These are phyloP conservation scores for Sporisorium scitamineum DNA, from an alignment of 1,284 basidiomycete species.

Conservation along the genomic window DNA sequence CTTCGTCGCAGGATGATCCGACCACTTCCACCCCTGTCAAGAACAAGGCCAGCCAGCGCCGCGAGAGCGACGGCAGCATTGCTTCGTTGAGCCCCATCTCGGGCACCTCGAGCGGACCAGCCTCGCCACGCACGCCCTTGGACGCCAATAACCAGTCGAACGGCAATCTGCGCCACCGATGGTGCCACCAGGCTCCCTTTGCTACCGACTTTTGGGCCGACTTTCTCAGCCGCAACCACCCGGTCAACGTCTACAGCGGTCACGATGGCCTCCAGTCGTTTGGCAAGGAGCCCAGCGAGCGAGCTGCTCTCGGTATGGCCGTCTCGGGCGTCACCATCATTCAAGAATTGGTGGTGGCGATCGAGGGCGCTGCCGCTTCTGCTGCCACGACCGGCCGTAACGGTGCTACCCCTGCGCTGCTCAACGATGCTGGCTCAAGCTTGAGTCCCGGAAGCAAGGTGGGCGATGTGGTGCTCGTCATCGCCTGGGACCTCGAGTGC, in stretches of 20 bases:
- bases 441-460: slow-evolving; percentile 66
- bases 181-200: slow-evolving; percentile 68
- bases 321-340: slow-evolving; percentile 68
- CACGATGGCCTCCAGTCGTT: slow-evolving; percentile 59
- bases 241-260: slow-evolving; percentile 60
- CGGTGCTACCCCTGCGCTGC: slow-evolving; percentile 18
- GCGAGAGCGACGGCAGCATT: slow-evolving; percentile 40
- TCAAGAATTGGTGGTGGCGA: slow-evolving; percentile 69
- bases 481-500: slow-evolving; percentile 70
- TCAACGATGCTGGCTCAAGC: slow-evolving; percentile 26
- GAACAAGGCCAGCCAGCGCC: slow-evolving; percentile 32
- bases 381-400: slow-evolving; percentile 16
- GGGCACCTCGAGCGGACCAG: slow-evolving; percentile 38
- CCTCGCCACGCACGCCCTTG: slow-evolving; percentile 45
- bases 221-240: slow-evolving; percentile 68
- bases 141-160: slow-evolving; percentile 38
- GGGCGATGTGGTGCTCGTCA: slow-evolving; percentile 70
- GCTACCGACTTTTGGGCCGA: slow-evolving; percentile 69
- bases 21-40: slow-evolving; percentile 31
- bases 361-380: slow-evolving; percentile 32
- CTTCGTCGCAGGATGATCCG: slow-evolving; percentile 6
- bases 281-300: slow-evolving; percentile 67
- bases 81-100: slow-evolving; percentile 43
- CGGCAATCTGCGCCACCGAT: slow-evolving; percentile 55
- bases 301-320: slow-evolving; percentile 66